Evolutionary conservation across 1,139 yeast species (phyloP).

Genomic region (Geotrichum carabidarum): DNA sequence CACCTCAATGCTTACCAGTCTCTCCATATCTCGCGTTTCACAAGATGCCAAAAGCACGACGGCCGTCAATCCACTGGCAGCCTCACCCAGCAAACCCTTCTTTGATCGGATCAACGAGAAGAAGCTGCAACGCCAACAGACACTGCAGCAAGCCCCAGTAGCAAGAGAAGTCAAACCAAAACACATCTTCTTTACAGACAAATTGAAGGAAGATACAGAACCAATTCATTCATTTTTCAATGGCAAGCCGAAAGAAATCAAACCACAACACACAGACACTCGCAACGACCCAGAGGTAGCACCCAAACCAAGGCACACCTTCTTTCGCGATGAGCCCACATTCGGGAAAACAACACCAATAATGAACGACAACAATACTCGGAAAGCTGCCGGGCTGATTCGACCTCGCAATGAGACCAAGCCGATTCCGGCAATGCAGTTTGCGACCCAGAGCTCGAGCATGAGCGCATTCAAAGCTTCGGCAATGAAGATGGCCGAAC

Average conservation of each 20-base stretch:
- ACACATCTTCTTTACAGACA: background rate
- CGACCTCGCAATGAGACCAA: background rate
- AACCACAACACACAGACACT: background rate
- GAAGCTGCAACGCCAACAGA: background rate
- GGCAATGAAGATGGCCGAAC: conserved; percentile 5
- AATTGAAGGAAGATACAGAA: no score
- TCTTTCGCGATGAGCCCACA: conserved; percentile 3
- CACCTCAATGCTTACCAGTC: conserved; percentile 6
- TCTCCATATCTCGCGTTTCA: background rate
- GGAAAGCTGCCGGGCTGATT: background rate
- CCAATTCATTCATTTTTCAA: no score
- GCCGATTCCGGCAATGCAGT: conserved; percentile 8
- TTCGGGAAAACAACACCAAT: conserved; percentile 6
- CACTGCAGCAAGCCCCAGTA: background rate
- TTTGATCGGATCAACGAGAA: conserved; percentile 6
- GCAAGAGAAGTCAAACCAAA: background rate
- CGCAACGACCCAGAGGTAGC: background rate
- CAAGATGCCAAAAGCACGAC: background rate
- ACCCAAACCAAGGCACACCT: conserved; percentile 1
- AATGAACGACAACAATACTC: background rate
- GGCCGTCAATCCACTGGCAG: background rate
- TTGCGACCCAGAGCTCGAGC: background rate
- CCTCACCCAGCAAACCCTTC: background rate
- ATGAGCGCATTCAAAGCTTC: conserved; percentile 7
- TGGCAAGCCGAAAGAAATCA: background rate